Evolutionary conservation across 2,329 filamentous ascomycete species (phyloP).

Genomic region (Cryphonectria radicalis): DNA sequence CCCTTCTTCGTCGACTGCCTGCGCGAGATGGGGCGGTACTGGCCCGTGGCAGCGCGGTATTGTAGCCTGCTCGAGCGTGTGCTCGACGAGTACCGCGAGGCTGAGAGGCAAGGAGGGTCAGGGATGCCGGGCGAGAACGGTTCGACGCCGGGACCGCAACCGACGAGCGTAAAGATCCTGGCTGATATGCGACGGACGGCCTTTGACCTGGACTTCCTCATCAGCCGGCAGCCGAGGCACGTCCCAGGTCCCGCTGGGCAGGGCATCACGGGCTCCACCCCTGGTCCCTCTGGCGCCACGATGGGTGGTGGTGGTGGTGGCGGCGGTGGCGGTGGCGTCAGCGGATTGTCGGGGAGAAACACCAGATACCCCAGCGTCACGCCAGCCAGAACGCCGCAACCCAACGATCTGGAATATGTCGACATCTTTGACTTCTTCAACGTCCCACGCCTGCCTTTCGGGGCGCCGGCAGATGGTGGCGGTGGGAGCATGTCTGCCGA

Average conservation of each 20-base stretch:
- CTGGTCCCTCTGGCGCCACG: slow-evolving; percentile 20
- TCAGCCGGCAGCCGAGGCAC: slow-evolving; percentile 69
- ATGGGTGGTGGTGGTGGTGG: not conserved
- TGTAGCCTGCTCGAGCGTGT: slow-evolving; percentile 79
- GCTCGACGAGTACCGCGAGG: slow-evolving; percentile 83
- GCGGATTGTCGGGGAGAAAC: slow-evolving; percentile 35
- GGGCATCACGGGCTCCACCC: slow-evolving; percentile 32
- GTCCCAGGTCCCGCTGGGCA: slow-evolving; percentile 28
- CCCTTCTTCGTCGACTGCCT: slow-evolving; percentile 82
- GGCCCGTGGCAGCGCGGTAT: slow-evolving; percentile 85
- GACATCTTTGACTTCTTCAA: slow-evolving; percentile 97
- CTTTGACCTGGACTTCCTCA: slow-evolving; percentile 88
- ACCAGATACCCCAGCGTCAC: slow-evolving; percentile 58
- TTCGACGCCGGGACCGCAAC: slow-evolving; percentile 51
- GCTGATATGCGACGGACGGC: slow-evolving; percentile 91
- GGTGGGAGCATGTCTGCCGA: slow-evolving; percentile 21
- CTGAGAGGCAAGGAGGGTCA: slow-evolving; percentile 67
- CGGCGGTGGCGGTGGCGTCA: not conserved
- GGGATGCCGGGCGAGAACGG: slow-evolving; percentile 38
- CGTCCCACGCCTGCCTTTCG: slow-evolving; percentile 71
- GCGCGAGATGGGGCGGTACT: slow-evolving; percentile 78
- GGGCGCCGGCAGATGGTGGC: slow-evolving; percentile 39
- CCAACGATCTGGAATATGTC: slow-evolving; percentile 86
- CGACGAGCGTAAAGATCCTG: slow-evolving; percentile 82
- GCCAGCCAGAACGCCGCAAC: slow-evolving; percentile 69